phyloP scores from a whole-genome alignment of 75 land plant genomes.

The Picea glauca region DNA sequence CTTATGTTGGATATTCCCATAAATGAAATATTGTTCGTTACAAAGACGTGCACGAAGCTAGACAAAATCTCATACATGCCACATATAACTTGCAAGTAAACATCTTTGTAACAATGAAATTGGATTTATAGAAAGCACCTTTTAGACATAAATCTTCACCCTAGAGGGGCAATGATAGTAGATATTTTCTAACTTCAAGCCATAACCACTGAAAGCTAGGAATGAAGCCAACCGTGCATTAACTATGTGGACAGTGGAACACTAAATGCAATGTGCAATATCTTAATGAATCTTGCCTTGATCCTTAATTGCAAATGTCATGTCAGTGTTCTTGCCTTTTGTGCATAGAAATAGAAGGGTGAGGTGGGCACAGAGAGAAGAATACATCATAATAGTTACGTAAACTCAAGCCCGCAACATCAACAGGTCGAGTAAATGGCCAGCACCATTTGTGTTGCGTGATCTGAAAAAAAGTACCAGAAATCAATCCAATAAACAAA shows the following conservation, averaged over 20 bases:
- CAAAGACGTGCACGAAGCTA: too few relatives aligned
- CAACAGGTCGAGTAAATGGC: constrained; percentile 53
- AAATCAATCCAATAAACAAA: background rate
- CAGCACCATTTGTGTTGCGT: constrained; percentile 53
- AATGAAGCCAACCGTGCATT: too few relatives aligned
- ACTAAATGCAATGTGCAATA: background rate
- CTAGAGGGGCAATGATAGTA: background rate
- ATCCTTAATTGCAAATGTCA: background rate
- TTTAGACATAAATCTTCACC: background rate
- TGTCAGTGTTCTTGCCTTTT: background rate
- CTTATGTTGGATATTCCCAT: too few relatives aligned
- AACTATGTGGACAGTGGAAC: background rate
- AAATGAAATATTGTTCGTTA: too few relatives aligned
- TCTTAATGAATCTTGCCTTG: background rate
- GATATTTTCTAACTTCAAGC: background rate
- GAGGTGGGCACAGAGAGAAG: background rate
- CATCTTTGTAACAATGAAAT: background rate
- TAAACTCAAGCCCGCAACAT: constrained; percentile 35
- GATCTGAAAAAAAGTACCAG: constrained; percentile 20
- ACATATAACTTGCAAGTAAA: background rate
- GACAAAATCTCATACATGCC: too few relatives aligned
- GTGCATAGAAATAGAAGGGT: background rate
- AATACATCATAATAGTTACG: constrained; percentile 37
- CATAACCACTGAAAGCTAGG: background rate
- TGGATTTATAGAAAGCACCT: background rate